Evolutionary conservation across 768 basidiomycete genomes (phyloP), one percentile per base, ranked within the genome.

Genomic region (Suillus subalutaceus): DNA sequence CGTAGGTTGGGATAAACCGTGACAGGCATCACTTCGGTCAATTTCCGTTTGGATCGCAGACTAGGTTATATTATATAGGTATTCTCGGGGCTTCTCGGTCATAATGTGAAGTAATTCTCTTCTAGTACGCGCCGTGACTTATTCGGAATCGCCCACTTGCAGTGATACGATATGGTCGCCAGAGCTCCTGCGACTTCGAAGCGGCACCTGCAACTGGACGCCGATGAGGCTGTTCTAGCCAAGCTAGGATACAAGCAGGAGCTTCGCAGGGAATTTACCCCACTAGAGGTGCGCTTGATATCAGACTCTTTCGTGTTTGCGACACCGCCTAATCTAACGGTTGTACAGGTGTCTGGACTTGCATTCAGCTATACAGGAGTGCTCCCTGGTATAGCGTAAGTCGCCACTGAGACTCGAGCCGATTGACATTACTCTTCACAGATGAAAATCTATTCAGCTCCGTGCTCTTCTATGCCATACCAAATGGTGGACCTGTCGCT

Each of bases 281-380:
- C 68, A 6, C 43, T 76, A 52, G 75, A 75, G 63, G 63, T 74
- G 57, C 7, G 63, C 23, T 53, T 53, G 52, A 32, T 20, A 53
- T 30, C 52, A 30, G 52, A 9, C 18, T 10, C 18, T 30, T 32
- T 53, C 18, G 16, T 52, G 13, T 15, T 8, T 50, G 13, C 13
- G 26, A 53, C 26, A 30, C 9, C 9, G 9, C 37, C 37, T 8
- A 32, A 32, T 32, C 52, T 5, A 32, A 53, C 8, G 16, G 8
- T 53, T 53, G 26, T 32, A 32, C 16, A 53, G 70, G 52, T 77
- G 7, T 76, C 75, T 62, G 76, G 75, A 6, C 61, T 77, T 30
- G 72, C 72, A 9, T 77, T 78, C 65, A 73, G 72, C 53, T 71
- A 77, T 55, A 75, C 75, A 15, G 76, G 74, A 0, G 50, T 76